Conservation (phyloP, 1,139 yeast genomes). For the Nakaseomyces delphensis region DNA sequence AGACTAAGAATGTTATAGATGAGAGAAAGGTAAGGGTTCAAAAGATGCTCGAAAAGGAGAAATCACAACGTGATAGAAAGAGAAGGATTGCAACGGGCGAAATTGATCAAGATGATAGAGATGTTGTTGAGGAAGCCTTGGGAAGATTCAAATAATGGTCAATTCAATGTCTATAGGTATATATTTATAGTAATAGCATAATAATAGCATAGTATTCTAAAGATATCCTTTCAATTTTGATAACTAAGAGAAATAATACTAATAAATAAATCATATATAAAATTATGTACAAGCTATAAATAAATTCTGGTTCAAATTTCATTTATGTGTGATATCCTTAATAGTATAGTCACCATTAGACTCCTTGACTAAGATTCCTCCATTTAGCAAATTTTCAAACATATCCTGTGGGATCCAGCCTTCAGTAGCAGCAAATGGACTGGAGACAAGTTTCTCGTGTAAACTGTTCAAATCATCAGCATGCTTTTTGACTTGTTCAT, state of each 20-base stretch:
- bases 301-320: not conserved
- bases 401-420: slow-evolving; percentile 96
- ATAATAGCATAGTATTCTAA: not conserved
- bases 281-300: not conserved
- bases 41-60: slow-evolving; percentile 64
- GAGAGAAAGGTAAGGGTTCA: slow-evolving; percentile 81
- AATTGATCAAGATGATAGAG: slow-evolving; percentile 34
- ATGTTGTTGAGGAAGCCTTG: slow-evolving; percentile 30
- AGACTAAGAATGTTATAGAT: slow-evolving; percentile 77
- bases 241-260: not conserved
- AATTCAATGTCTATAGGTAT: not conserved
- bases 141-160: slow-evolving; percentile 23
- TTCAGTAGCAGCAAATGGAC: slow-evolving; percentile 83
- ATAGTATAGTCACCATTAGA: slow-evolving; percentile 39
- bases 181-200: not conserved
- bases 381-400: slow-evolving; percentile 60
- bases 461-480: slow-evolving; percentile 53
- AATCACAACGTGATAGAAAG: slow-evolving; percentile 56
- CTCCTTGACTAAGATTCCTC: slow-evolving; percentile 50
- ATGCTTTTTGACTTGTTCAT: slow-evolving; percentile 46
- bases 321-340: slow-evolving; percentile 8
- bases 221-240: not conserved
- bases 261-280: not conserved
- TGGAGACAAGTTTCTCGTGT: slow-evolving; percentile 55
- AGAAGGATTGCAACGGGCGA: slow-evolving; percentile 43